These are phyloP conservation scores for Xylariaceae sp. DNA, from an alignment of 2,329 filamentous ascomycete genomes.

Conservation along the genomic window DNA sequence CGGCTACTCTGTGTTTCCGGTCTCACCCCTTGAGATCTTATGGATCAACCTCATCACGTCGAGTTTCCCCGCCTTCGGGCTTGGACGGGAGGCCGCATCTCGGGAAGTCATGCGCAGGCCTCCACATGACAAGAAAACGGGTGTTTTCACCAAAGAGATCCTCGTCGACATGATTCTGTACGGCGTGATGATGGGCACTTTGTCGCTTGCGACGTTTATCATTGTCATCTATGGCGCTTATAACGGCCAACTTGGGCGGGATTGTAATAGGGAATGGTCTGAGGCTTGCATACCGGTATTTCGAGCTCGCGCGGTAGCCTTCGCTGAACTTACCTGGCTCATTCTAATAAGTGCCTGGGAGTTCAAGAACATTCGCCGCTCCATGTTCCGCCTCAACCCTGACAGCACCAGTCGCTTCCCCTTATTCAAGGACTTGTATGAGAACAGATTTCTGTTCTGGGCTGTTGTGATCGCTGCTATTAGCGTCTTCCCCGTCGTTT, in stretches of 20 bases:
- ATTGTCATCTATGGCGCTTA: conserved; percentile 57
- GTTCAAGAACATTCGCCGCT: conserved; percentile 67
- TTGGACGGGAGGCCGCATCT: conserved; percentile 72
- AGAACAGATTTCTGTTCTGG: conserved; percentile 67
- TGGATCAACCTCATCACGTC: conserved; percentile 96
- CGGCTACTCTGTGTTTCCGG: conserved; percentile 74
- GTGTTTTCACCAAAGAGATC: conserved; percentile 74
- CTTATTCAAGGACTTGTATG: conserved; percentile 58
- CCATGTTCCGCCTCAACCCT: conserved; percentile 62
- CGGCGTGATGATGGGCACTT: conserved; percentile 68
- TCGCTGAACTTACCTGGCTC: conserved; percentile 67
- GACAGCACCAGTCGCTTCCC: conserved; percentile 46
- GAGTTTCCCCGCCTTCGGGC: conserved; percentile 79
- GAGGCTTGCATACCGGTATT: conserved; percentile 57
- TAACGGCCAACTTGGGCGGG: conserved; percentile 48
- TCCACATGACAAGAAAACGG: conserved; percentile 62
- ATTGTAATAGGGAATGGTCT: conserved; percentile 59
- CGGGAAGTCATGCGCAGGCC: conserved; percentile 74
- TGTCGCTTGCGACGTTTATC: conserved; percentile 61
- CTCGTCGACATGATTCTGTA: conserved; percentile 76
- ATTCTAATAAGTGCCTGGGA: conserved; percentile 74
- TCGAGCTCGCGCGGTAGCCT: conserved; percentile 65
- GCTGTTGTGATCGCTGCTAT: conserved; percentile 55
- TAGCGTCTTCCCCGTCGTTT: conserved; percentile 63
- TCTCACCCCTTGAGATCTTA: conserved; percentile 79